Percentiles rank a stretch among this genome's conserved stretches.
Conservation (phyloP, 768 basidiomycete genomes). For the Termitomyces sp. region DNA sequence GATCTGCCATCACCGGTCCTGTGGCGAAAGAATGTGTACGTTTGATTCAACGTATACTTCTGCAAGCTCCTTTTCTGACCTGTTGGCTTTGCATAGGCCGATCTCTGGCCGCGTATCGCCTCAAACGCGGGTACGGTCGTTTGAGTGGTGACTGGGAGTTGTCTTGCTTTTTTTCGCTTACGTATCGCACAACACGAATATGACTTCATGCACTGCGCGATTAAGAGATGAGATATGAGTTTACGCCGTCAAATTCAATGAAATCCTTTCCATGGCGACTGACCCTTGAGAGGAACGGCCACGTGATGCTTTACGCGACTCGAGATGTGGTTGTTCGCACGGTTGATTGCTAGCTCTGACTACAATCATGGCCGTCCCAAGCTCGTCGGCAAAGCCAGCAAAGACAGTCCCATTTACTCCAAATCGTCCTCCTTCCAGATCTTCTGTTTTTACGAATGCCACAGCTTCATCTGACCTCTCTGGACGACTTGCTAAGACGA, state of each 20-base stretch:
- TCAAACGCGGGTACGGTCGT: constrained; percentile 99
- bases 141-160: constrained; percentile 33
- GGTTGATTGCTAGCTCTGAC: constrained; percentile 6
- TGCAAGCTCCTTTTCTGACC: neutral
- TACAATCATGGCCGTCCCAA: constrained; percentile 17
- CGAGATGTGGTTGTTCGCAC: constrained; percentile 7
- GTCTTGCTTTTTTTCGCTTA: constrained; percentile 11
- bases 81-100: constrained; percentile 50
- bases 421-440: constrained; percentile 38
- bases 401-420: constrained; percentile 49
- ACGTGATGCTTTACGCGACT: constrained; percentile 9
- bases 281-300: constrained; percentile 4
- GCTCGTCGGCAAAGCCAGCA: constrained; percentile 28
- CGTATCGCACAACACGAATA: constrained; percentile 15
- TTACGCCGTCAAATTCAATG: neutral
- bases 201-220: neutral
- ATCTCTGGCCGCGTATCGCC: constrained; percentile 99
- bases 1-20: constrained; percentile 92
- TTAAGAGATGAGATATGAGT: neutral
- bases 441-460: constrained; percentile 22
- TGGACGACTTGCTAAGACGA: constrained; percentile 25
- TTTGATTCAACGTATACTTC: constrained; percentile 13
- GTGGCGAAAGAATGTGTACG: constrained; percentile 99
- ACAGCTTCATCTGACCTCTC: constrained; percentile 19
- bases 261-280: too few relatives aligned